Conservation (phyloP, 306 rosid genomes). For the Malus sieversii region DNA sequence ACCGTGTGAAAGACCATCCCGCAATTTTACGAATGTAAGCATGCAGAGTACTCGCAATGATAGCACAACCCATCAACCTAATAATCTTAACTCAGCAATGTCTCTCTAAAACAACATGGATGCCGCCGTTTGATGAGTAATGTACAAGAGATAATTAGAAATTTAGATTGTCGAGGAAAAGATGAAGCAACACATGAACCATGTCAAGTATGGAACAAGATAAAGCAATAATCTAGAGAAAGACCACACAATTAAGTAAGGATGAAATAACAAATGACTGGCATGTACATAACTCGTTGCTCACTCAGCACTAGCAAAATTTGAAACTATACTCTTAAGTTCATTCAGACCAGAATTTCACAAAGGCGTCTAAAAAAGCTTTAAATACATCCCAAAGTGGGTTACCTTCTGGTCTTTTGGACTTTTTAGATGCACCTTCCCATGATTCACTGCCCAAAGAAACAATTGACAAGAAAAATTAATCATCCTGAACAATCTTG, state of each 20-base stretch:
- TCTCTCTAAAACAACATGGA: background rate
- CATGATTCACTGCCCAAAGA: conserved; percentile 76
- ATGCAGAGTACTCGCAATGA: too few relatives aligned
- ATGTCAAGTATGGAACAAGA: background rate
- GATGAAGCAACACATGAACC: background rate
- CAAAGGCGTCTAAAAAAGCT: conserved; percentile 48
- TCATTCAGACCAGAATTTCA: conserved; percentile 76
- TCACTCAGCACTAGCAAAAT: conserved; percentile 11
- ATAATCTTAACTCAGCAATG: background rate
- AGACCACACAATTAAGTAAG: background rate
- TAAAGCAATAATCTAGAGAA: background rate
- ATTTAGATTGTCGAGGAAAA: background rate
- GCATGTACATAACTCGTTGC: conserved; percentile 15
- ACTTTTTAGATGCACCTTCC: conserved; percentile 44
- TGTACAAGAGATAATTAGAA: background rate
- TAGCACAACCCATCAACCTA: background rate
- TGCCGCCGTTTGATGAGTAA: background rate
- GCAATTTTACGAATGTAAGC: too few relatives aligned
- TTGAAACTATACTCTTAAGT: conserved; percentile 5
- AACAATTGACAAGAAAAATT: conserved; percentile 13
- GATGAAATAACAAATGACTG: conserved; percentile 10
- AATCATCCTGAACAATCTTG: conserved; percentile 1
- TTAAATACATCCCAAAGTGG: conserved; percentile 49
- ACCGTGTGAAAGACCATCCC: too few relatives aligned
- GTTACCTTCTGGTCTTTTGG: conserved; percentile 38